Evolutionary conservation across 495 filamentous ascomycete species (phyloP).

Genomic region (Xylaria castorea): DNA sequence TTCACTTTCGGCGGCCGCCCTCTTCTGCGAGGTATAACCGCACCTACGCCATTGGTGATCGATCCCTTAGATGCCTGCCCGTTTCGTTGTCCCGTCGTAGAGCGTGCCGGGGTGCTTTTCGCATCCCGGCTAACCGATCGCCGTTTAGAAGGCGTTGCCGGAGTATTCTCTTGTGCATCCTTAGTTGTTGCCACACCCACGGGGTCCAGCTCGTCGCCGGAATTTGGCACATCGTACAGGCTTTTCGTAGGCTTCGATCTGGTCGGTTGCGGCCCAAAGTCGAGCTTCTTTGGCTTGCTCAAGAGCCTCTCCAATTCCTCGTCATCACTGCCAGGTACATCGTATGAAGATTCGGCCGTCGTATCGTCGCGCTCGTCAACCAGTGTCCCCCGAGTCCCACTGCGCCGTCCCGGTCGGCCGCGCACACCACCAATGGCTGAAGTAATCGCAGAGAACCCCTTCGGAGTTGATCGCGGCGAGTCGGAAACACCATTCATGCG

Average conservation of each 20-base stretch:
- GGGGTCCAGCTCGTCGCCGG: constrained; percentile 40
- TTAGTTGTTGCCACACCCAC: neutral
- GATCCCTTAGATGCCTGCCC: constrained; percentile 1
- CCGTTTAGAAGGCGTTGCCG: constrained; percentile 28
- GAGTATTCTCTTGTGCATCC: constrained; percentile 23
- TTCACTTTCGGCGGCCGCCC: constrained; percentile 34
- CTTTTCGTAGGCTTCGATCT: constrained; percentile 31
- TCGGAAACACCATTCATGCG: constrained; percentile 36
- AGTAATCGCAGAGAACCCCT: constrained; percentile 35
- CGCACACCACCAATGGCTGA: constrained; percentile 35
- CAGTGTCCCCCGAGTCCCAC: constrained; percentile 13
- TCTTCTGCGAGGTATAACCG: constrained; percentile 33
- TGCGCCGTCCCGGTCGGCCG: constrained; percentile 18
- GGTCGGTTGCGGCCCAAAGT: constrained; percentile 29
- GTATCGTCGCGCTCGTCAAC: constrained; percentile 19
- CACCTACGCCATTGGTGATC: neutral
- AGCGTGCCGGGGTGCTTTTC: constrained; percentile 22
- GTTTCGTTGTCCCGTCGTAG: neutral
- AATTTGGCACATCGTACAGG: constrained; percentile 52
- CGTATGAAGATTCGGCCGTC: constrained; percentile 27
- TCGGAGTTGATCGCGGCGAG: constrained; percentile 33
- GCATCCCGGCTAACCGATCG: constrained; percentile 24
- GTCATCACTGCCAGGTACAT: constrained; percentile 35
- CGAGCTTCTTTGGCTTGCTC: constrained; percentile 28
- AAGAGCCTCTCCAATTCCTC: constrained; percentile 30